A percentile compares a stretch with the other conserved stretches of the same genome.
Evolutionary conservation across 371 early-diverging fungal species (phyloP).

Genomic region (Polyrhizophydium stewartii): DNA sequence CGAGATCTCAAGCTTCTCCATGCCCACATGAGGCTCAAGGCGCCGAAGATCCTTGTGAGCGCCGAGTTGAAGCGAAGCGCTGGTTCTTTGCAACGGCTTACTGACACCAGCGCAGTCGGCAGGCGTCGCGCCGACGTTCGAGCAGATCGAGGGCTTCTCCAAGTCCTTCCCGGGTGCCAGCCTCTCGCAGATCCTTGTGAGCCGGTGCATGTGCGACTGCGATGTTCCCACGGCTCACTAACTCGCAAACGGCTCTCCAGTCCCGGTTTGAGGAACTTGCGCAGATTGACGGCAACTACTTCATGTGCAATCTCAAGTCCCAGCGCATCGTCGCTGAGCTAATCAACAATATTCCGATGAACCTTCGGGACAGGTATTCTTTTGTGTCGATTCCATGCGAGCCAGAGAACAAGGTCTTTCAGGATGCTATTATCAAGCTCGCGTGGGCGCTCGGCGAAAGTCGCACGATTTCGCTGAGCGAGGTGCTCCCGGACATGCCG

Average conservation of each 20-base stretch:
- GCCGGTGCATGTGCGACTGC: too few species aligned
- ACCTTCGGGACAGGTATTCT: constrained; percentile 31
- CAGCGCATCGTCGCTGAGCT: constrained; percentile 61
- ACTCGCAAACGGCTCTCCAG: constrained; percentile 11
- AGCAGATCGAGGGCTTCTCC: constrained; percentile 78
- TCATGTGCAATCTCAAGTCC: constrained; percentile 68
- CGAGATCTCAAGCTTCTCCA: constrained; percentile 26
- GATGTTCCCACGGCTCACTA: background rate
- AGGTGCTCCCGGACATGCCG: background rate
- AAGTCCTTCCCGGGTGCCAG: constrained; percentile 62
- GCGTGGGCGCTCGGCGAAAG: constrained; percentile 9
- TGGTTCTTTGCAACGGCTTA: too few species aligned
- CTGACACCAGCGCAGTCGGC: constrained; percentile 47
- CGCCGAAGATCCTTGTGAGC: constrained; percentile 11
- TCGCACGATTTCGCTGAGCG: background rate
- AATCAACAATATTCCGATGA: constrained; percentile 48
- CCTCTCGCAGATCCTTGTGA: constrained; percentile 59
- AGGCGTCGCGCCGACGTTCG: constrained; percentile 71
- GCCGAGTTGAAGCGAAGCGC: background rate
- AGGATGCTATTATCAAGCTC: constrained; percentile 11
- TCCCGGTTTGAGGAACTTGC: constrained; percentile 61
- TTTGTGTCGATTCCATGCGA: constrained; percentile 29
- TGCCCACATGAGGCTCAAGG: constrained; percentile 11
- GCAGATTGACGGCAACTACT: constrained; percentile 62
- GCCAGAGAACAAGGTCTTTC: constrained; percentile 8